These are phyloP conservation scores for Torrubiella hemipterigena DNA, from an alignment of 2,329 filamentous ascomycete genomes.

Conservation along the genomic window DNA sequence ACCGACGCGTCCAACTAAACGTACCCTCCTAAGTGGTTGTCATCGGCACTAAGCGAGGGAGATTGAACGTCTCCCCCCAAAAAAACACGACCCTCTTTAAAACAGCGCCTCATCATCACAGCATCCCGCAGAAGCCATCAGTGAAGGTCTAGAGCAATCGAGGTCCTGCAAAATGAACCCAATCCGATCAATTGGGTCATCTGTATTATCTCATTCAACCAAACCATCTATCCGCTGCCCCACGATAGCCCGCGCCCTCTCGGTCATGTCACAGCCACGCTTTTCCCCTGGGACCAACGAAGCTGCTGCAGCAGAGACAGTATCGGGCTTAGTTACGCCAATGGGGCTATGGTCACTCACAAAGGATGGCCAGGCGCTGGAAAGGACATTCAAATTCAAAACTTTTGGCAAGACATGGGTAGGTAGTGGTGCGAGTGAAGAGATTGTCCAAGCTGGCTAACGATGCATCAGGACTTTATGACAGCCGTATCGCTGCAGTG, in stretches of 20 bases:
- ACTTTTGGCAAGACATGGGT: constrained; percentile 56
- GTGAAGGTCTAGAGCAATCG: too few species aligned
- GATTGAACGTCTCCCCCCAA: too few species aligned
- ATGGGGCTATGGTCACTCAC: constrained; percentile 39
- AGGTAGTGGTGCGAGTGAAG: constrained; percentile 12
- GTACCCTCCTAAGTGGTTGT: too few species aligned
- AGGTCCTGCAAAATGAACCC: too few species aligned
- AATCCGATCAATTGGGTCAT: too few species aligned
- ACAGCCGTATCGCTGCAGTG: constrained; percentile 57
- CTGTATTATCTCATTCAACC: background rate
- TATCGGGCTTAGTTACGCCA: too few species aligned
- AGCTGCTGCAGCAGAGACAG: constrained; percentile 18
- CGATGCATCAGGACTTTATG: constrained; percentile 68
- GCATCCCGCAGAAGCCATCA: too few species aligned
- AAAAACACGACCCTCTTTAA: too few species aligned
- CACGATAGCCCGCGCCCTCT: constrained; percentile 14
- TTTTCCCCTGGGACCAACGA: constrained; percentile 36
- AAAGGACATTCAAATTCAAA: constrained; percentile 51
- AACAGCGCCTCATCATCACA: too few species aligned
- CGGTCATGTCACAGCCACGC: constrained; percentile 17
- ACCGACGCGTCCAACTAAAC: too few species aligned
- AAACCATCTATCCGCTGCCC: constrained; percentile 5
- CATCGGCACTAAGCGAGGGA: too few species aligned
- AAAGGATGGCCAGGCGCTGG: constrained; percentile 38
- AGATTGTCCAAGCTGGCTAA: background rate